Evolutionary conservation across 2,329 filamentous ascomycete species (phyloP), one percentile per base, ranked within the genome.

Genomic region (Coniochaeta ligniaria): DNA sequence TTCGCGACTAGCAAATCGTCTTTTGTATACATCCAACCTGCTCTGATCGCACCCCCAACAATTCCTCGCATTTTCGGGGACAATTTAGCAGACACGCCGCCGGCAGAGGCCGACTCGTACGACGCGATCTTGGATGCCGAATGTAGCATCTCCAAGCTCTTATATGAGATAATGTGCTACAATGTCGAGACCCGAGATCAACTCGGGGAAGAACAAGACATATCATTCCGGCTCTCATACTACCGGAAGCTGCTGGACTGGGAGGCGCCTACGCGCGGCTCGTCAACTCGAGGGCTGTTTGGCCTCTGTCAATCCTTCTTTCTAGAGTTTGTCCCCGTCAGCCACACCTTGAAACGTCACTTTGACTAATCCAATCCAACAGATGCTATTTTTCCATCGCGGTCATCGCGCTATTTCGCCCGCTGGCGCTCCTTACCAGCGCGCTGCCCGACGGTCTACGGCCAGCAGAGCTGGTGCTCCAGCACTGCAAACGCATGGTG

Each of bases 101-200:
- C 36, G 17, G 54, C 17, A 57, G 54, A 57, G n/a, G 31, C 17
- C 31, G 22, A 57, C 17, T 57, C 31, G 1, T 12, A 28, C 56
- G 36, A 58, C 22, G 26, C 12, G 9, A 20, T 28, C 7, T 31
- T 58, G 16, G 56, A 58, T 33, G 56, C 56, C 36, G 56, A 58
- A 17, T 58, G 36, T 20, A 35, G 38, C 36, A 3, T 58, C 26
- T 58, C 56, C 12, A 45, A 20, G 14, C 36, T 45, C 26, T 16
- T 58, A 12, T 58, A 58, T 24, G 35, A 58, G 20, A 45, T 58
- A n/a, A 58, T 58, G 56, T 43, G 36, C 56, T 58, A 58, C 56
- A 58, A 58, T 20, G 6, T 31, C 3, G 24, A n/a, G 8, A 45
- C 9, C 38, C 35, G 11, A 16, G 9, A 58, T 11, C 3, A 2